Evolutionary conservation across 257 asterid genomes (phyloP).

Genomic region (Misopates orontium): DNA sequence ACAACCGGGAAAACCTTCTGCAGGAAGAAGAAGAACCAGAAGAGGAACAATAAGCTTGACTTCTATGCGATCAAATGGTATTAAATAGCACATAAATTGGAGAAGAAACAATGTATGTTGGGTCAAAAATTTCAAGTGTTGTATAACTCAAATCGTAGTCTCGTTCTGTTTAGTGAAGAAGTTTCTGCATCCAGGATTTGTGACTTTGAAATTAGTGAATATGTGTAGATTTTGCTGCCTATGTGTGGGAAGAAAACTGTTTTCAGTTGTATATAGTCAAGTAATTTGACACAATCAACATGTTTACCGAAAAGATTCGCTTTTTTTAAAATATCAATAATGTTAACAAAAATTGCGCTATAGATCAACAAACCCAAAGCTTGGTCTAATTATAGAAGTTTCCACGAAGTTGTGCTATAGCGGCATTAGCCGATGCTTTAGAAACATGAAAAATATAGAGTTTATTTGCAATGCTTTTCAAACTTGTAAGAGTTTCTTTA

Average conservation of each 20-base stretch:
- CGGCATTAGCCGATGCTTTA: too few relatives aligned
- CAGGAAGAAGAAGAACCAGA: constrained; percentile 99
- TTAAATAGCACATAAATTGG: constrained; percentile 17
- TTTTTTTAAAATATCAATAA: too few relatives aligned
- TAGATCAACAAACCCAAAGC: too few relatives aligned
- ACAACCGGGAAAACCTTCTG: constrained; percentile 93
- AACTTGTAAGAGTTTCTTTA: too few relatives aligned
- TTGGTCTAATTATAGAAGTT: too few relatives aligned
- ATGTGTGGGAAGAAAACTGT: background rate
- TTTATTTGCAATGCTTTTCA: too few relatives aligned
- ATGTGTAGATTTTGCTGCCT: background rate
- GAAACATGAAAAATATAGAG: too few relatives aligned
- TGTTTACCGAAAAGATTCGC: too few relatives aligned
- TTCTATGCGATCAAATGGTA: background rate
- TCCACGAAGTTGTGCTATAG: too few relatives aligned
- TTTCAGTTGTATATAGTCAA: too few relatives aligned
- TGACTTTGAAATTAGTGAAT: background rate
- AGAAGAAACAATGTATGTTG: background rate
- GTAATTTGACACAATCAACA: too few relatives aligned
- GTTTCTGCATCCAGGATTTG: background rate
- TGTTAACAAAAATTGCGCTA: too few relatives aligned
- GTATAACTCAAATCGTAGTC: background rate
- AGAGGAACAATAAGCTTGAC: constrained; percentile 62
- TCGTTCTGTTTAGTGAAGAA: background rate
- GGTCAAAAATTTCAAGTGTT: background rate